These are phyloP conservation scores for Globisporangium iwayamae DNA, from an alignment of 352 stramenopile species.

Conservation along the genomic window DNA sequence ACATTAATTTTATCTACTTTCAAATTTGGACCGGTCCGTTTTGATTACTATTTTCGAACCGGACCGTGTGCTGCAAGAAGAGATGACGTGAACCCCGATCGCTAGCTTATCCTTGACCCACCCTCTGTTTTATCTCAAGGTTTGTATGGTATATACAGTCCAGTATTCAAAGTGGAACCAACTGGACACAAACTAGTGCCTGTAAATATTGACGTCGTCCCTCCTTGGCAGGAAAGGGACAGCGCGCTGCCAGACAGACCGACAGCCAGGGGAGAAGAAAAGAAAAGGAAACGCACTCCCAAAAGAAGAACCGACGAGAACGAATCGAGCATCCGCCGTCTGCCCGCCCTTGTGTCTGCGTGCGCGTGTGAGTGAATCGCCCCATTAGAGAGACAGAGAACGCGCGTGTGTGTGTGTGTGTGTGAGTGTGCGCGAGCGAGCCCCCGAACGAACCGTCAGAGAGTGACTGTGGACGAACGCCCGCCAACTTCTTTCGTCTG, in stretches of 20 bases:
- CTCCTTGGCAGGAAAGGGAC: neutral
- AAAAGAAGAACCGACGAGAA: conserved; percentile 4
- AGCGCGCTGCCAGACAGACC: neutral
- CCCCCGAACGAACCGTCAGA: neutral
- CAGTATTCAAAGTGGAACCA: conserved; percentile 1
- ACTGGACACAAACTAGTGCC: neutral
- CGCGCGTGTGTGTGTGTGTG: neutral
- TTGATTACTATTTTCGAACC: neutral
- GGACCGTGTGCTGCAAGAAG: conserved; percentile 1
- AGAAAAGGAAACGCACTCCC: neutral
- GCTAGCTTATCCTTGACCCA: neutral
- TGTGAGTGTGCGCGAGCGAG: neutral
- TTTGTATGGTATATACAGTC: neutral
- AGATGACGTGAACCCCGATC: neutral
- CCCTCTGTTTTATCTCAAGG: neutral
- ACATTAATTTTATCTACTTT: too few relatives aligned
- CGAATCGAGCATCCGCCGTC: neutral
- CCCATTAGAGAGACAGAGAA: neutral
- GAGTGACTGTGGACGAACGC: neutral
- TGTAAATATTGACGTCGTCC: neutral
- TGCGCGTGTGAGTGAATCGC: neutral
- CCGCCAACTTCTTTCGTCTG: neutral
- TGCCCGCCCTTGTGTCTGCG: neutral
- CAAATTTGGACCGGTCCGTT: neutral
- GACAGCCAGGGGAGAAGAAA: neutral